A percentile compares a stretch with the other conserved stretches of the same genome.
Evolutionary conservation across 305 asterid species (phyloP).

Genomic region (Nicotiana rustica): DNA sequence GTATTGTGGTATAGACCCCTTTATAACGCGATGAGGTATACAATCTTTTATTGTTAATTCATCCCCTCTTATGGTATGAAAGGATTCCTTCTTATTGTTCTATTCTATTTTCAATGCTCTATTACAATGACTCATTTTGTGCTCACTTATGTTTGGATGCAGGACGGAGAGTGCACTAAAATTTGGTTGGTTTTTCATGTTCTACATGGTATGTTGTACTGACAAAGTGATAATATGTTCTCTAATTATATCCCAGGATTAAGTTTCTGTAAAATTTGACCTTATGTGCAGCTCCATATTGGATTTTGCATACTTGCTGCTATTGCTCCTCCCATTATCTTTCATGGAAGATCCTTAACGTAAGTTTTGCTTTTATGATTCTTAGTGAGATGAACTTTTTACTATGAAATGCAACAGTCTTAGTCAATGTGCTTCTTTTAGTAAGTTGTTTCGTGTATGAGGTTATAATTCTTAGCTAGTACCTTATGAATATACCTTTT

Average conservation of each 20-base stretch:
- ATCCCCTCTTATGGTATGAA: too few relatives aligned
- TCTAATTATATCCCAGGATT: too few relatives aligned
- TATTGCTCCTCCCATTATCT: constrained; percentile 95
- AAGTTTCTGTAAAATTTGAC: neutral
- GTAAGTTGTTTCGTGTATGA: neutral
- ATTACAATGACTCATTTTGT: neutral
- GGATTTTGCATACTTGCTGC: constrained; percentile 96
- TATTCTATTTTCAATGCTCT: too few relatives aligned
- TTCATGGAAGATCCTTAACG: constrained; percentile 92
- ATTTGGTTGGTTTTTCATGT: constrained; percentile 93
- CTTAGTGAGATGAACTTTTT: neutral
- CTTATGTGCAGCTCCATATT: constrained; percentile 78
- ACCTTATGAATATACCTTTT: too few relatives aligned
- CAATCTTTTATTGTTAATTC: neutral
- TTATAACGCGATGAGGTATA: constrained; percentile 95
- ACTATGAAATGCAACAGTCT: neutral
- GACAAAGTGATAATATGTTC: constrained; percentile 6
- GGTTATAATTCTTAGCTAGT: neutral
- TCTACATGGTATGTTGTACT: constrained; percentile 72
- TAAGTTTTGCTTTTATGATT: constrained; percentile 44
- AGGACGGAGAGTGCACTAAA: constrained; percentile 98
- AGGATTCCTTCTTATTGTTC: too few relatives aligned
- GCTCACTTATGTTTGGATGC: constrained; percentile 37
- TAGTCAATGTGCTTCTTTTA: neutral
- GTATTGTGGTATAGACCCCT: constrained; percentile 97